phyloP scores from a whole-genome alignment of 2,329 filamentous ascomycete genomes.

The Stachybotrys echinatus region DNA sequence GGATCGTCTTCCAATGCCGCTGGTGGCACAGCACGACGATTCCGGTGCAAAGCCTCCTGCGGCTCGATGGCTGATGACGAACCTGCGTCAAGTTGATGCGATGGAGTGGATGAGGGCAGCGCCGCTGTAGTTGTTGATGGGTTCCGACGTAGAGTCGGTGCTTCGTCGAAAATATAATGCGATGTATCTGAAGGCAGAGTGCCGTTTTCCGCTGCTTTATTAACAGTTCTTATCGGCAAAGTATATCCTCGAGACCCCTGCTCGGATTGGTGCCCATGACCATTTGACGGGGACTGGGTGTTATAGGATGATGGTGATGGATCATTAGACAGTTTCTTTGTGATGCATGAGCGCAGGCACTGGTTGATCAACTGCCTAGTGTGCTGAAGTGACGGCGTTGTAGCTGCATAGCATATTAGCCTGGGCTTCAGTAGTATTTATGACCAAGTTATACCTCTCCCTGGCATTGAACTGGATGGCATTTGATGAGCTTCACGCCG shows the following conservation, averaged over 20 bases:
- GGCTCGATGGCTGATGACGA: constrained; percentile 11
- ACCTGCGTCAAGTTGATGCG: too few relatives aligned
- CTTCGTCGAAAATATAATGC: constrained; percentile 30
- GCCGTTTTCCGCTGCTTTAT: constrained; percentile 5
- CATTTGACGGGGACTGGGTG: constrained; percentile 1
- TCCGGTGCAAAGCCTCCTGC: constrained; percentile 9
- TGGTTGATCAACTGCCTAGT: constrained; percentile 26
- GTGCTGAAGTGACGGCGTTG: constrained; percentile 26
- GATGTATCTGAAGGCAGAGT: constrained; percentile 13
- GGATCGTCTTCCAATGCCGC: constrained; percentile 26
- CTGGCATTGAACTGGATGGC: not conserved
- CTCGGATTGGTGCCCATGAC: not conserved
- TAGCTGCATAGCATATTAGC: constrained; percentile 10
- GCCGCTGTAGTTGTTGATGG: too few relatives aligned
- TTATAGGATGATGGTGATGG: constrained; percentile 2
- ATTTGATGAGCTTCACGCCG: not conserved
- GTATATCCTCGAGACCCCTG: not conserved
- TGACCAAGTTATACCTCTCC: not conserved
- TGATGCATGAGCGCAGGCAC: constrained; percentile 25
- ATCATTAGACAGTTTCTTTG: constrained; percentile 14
- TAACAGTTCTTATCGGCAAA: constrained; percentile 5
- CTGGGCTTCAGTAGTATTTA: not conserved
- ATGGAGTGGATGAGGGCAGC: too few relatives aligned
- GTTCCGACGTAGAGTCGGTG: constrained; percentile 29
- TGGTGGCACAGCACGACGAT: constrained; percentile 12